Base-by-base conservation (phyloP, 768 basidiomycete species). In the Hygrocybe punicea region DNA sequence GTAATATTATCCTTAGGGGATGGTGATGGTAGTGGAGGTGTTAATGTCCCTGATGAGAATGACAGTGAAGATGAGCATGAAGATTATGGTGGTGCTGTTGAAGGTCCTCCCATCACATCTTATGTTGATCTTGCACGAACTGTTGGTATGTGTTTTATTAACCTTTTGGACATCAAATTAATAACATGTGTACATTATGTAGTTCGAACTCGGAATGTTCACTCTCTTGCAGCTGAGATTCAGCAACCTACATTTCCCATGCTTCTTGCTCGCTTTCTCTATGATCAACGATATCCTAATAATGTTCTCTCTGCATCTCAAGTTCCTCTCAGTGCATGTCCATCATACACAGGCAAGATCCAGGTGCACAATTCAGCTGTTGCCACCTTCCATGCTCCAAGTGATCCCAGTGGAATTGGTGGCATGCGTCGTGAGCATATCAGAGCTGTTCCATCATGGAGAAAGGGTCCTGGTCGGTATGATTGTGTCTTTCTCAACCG, bases 351-450 rank as follows among this genome's bases (percentile, higher is more conserved):
- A 3, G 45, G 17, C 45, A 47, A 21, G 23, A 47, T 47, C 21
- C 39, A 34, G 19, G 46, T 61, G 1, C 58, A 57, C 53, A 56
- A 55, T 19, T 63, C 62, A 29, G 62, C 62, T 11, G 47, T 53
- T 3, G 63, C 58, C 1, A 56, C 58, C 0, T 69, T 68, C 59
- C 64, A 63, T 49, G 67, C 70, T 4, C 69, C 69, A 0, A 70
- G 69, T 45, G 63, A 72, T 29, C 35, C 63, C 16, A 62, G 57
- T 13, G 66, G 69, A 2, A 46, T 60, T 8, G 60, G 63, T 6
- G 67, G 69, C 0, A 71, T 71, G 70, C 59, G 61, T 21, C 58
- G 58, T 8, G 71, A 72, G 47, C 51, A 50, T 16, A 71, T 70
- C 13, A 53, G 64, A 1, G 55, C 58, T 1, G 59, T 42, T 1